Conservation (phyloP, 2,329 filamentous ascomycete species). For the Fusarium brachygibbosum region DNA sequence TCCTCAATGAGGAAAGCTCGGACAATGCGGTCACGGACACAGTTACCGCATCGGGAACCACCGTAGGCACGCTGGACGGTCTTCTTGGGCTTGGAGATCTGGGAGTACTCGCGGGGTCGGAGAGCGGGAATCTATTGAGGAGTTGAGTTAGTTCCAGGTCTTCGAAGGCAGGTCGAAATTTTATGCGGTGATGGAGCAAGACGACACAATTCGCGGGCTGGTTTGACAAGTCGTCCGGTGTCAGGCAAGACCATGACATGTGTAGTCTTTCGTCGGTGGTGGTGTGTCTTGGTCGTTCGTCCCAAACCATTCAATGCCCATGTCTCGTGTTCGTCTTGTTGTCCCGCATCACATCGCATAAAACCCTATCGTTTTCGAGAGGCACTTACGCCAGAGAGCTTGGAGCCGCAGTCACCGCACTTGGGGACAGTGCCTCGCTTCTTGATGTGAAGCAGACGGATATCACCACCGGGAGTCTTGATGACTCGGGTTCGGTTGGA, state of each 20-base stretch:
- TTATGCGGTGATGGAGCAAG: constrained; percentile 24
- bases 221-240: not conserved
- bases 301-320: constrained; percentile 9
- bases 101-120: constrained; percentile 96
- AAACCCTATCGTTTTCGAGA: constrained; percentile 31
- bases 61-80: constrained; percentile 98
- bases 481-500: constrained; percentile 97
- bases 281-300: constrained; percentile 1
- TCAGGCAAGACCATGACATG: not conserved
- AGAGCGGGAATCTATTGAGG: constrained; percentile 85
- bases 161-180: constrained; percentile 1
- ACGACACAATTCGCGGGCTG: constrained; percentile 5
- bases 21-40: constrained; percentile 97
- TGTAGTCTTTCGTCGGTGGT: not conserved
- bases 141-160: constrained; percentile 33
- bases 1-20: constrained; percentile 99
- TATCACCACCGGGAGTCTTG: constrained; percentile 96
- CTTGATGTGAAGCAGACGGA: constrained; percentile 99
- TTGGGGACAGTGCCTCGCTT: constrained; percentile 98
- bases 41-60: constrained; percentile 98
- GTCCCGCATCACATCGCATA: constrained; percentile 30
- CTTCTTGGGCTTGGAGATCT: constrained; percentile 99
- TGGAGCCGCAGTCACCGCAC: constrained; percentile 98
- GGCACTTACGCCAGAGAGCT: constrained; percentile 94
- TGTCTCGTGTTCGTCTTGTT: constrained; percentile 27